Base-by-base conservation (phyloP, 2,329 filamentous ascomycete species). In the Colletotrichum cuscutae region DNA sequence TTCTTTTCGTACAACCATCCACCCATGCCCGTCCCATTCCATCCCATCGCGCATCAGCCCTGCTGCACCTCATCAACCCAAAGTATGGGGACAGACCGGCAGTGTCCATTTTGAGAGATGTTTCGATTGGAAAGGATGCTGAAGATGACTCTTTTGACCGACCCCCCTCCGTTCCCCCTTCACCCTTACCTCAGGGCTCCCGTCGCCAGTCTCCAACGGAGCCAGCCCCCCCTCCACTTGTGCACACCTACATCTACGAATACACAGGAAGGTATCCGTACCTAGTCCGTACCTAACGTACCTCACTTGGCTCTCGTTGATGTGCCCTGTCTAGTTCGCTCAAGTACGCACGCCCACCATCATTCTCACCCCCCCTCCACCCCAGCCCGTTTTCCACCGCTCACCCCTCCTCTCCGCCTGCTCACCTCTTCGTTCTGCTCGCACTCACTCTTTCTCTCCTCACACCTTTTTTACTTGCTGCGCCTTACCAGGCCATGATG, bases 381-480 rank as follows among this genome's bases (percentile, higher is more conserved):
- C 65, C 76, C 76, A 77, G 77, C 77, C 76, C 76, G 73, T 74
- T 77, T 76, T 76, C 75, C 75, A 65, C 74, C 76, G 71, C 74
- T 75, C 74, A 71, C 73, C 12, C 73, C 65, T 71, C 56, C 53
- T 71, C 57, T 71, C 49, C 52, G 57, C 58, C 54, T 59, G 59
- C 70, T 72, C 42, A 49, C 66, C n/a, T 61, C 67, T 67, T 67
- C 3, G 22, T n/a, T 30, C 65, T 53, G 19, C 68, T 7, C 62
- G 28, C 60, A 32, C 49, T 53, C 68, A 37, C 11, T 53, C 12
- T 61, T 28, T 54, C 62, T 71, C 52, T 42, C 35, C 71, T 73
- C 71, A 73, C 61, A 73, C 66, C 65, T 67, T 56, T 65, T 65
- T 26, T 5, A 8, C 52, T 57, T 73, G 71, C 71, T 69, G 71